Conservation (phyloP, 495 filamentous ascomycete genomes). For the Apodospora peruviana region DNA sequence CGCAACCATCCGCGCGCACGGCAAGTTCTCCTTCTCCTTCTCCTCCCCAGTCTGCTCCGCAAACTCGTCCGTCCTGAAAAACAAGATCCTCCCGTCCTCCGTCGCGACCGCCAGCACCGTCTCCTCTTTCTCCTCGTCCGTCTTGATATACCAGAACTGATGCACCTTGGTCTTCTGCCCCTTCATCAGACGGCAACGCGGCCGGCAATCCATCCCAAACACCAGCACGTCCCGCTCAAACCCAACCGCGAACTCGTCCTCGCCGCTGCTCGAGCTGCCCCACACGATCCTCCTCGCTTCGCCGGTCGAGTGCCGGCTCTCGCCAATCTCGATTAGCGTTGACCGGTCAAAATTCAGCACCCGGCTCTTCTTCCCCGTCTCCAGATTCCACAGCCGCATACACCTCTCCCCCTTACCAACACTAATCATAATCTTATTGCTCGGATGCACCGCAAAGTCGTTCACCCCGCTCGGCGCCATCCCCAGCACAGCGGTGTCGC, state of each 20-base stretch:
- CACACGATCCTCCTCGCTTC: constrained; percentile 83
- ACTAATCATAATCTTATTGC: constrained; percentile 90
- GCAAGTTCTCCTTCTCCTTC: constrained; percentile 27
- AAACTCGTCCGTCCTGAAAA: constrained; percentile 45
- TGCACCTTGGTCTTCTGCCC: constrained; percentile 72
- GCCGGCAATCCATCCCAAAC: constrained; percentile 81
- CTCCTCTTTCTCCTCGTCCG: constrained; percentile 38
- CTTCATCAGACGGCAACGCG: constrained; percentile 66
- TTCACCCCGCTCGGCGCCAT: constrained; percentile 86
- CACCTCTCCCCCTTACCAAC: constrained; percentile 82
- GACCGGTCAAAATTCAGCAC: constrained; percentile 76
- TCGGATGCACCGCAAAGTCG: constrained; percentile 91
- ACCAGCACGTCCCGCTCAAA: constrained; percentile 84
- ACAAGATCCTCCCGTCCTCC: constrained; percentile 83
- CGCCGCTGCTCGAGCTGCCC: constrained; percentile 56
- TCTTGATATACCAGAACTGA: constrained; percentile 63
- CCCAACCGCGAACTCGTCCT: constrained; percentile 78
- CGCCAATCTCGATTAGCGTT: constrained; percentile 63
- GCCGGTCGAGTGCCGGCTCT: constrained; percentile 68
- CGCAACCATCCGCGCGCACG: constrained; percentile 55
- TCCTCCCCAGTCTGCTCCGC: constrained; percentile 16
- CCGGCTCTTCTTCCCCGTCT: constrained; percentile 91
- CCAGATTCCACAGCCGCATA: constrained; percentile 94
- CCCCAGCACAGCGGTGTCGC: constrained; percentile 82
- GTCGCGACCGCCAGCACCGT: constrained; percentile 73